Percentiles rank a stretch among this genome's conserved stretches.
Conservation (phyloP, 805 yeast genomes). For the Kazachstania bromeliacearum region DNA sequence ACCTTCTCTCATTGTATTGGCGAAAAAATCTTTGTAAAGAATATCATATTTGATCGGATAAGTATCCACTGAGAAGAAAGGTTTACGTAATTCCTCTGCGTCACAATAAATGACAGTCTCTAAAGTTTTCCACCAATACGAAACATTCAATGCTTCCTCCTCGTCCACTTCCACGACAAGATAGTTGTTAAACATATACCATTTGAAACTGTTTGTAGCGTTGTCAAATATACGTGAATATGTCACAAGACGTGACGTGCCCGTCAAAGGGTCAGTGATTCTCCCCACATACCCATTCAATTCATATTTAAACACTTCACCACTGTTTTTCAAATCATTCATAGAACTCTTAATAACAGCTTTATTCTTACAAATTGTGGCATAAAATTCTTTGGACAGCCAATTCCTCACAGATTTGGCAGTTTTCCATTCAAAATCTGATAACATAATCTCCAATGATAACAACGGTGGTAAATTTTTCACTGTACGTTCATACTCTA, state of each 20-base stretch:
- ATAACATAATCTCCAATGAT: conserved; percentile 48
- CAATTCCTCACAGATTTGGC: conserved; percentile 45
- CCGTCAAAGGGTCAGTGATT: conserved; percentile 42
- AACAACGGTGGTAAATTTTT: conserved; percentile 56
- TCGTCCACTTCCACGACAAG: conserved; percentile 67
- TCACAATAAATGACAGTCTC: conserved; percentile 58
- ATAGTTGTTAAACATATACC: conserved; percentile 90
- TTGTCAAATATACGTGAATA: conserved; percentile 39
- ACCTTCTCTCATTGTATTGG: conserved; percentile 52
- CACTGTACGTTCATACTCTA: conserved; percentile 45
- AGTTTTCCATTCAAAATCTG: conserved; percentile 44
- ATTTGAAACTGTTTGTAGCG: conserved; percentile 29
- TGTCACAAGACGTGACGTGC: conserved; percentile 50
- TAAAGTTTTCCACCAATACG: conserved; percentile 77
- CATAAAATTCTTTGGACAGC: conserved; percentile 55
- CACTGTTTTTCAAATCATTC: conserved; percentile 22
- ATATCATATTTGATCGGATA: conserved; percentile 56
- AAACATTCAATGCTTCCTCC: conserved; percentile 66
- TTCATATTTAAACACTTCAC: conserved; percentile 42
- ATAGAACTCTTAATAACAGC: conserved; percentile 29
- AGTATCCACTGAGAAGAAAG: conserved; percentile 37
- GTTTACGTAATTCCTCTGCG: conserved; percentile 32
- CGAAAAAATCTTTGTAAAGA: conserved; percentile 66
- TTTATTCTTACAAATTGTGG: conserved; percentile 32
- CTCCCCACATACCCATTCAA: conserved; percentile 64